Percentiles rank a stretch among this genome's conserved stretches.
These are phyloP conservation scores for Magnolia changhungtana DNA, from an alignment of 164 flowering plant genomes.

Conservation along the genomic window DNA sequence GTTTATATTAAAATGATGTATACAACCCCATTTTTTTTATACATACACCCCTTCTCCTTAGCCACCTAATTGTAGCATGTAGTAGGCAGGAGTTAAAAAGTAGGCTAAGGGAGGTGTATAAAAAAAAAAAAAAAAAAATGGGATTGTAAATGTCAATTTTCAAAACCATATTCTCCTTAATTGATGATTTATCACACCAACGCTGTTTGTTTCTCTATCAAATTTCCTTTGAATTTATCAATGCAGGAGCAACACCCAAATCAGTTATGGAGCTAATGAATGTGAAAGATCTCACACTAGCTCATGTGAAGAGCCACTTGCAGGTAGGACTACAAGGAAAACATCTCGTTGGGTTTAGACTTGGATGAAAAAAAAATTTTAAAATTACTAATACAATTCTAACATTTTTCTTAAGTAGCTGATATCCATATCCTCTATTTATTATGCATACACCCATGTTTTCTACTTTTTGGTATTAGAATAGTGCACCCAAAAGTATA, in stretches of 20 bases:
- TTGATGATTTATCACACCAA: background rate
- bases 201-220: background rate
- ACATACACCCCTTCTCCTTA: background rate
- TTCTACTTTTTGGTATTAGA: background rate
- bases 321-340: conserved; percentile 50
- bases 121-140: too few relatives aligned
- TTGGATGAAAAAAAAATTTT: background rate
- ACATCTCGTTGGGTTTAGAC: conserved; percentile 15
- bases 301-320: conserved; percentile 91
- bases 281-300: conserved; percentile 92
- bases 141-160: too few relatives aligned
- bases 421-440: background rate
- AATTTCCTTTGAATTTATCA: background rate
- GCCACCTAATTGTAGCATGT: background rate
- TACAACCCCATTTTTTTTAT: background rate
- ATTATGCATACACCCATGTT: conserved; percentile 6
- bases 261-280: conserved; percentile 89
- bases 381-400: background rate
- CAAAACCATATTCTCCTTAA: background rate
- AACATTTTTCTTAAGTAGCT: background rate
- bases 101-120: too few relatives aligned
- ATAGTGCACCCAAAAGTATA: background rate
- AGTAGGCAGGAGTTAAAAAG: background rate
- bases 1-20: background rate
- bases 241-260: conserved; percentile 88